Conservation (phyloP, 108 stramenopile species). For the Schizochytrium sp. region DNA sequence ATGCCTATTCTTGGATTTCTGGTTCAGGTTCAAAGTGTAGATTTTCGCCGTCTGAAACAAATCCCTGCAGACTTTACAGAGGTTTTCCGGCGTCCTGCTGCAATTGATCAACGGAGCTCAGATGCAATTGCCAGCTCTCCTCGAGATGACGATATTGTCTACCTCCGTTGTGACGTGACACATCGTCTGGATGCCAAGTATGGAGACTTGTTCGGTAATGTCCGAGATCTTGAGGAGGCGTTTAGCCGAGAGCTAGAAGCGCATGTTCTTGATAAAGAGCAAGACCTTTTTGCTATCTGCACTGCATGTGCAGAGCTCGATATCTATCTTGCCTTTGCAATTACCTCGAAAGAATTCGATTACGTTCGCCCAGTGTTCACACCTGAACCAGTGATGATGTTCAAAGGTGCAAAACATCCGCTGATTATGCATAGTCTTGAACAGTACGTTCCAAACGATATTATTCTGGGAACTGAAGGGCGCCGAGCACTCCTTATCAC, state of each 20-base stretch:
- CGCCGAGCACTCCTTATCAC: conserved; percentile 17
- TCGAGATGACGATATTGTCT: neutral
- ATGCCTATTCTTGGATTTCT: conserved; percentile 53
- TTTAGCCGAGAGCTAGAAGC: neutral
- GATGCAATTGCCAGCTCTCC: neutral
- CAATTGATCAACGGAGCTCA: neutral
- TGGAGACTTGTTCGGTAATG: conserved; percentile 26
- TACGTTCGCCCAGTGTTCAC: conserved; percentile 20
- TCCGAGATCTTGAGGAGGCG: neutral
- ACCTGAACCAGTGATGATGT: neutral
- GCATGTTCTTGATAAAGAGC: neutral
- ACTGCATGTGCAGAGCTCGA: conserved; percentile 4
- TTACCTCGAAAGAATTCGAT: conserved; percentile 2
- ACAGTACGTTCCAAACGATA: conserved; percentile 15
- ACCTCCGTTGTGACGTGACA: conserved; percentile 2
- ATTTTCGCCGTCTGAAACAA: too few relatives aligned
- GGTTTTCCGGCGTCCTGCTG: conserved; percentile 4
- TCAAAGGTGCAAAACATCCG: neutral
- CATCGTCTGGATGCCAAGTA: neutral
- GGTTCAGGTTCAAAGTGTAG: neutral
- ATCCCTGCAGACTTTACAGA: conserved; percentile 3
- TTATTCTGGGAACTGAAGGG: neutral
- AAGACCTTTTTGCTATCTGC: neutral
- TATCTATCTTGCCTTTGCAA: neutral
- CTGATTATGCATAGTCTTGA: neutral